Base-by-base conservation (phyloP, 2,329 filamentous ascomycete species). In the Fusarium xyrophilum region DNA sequence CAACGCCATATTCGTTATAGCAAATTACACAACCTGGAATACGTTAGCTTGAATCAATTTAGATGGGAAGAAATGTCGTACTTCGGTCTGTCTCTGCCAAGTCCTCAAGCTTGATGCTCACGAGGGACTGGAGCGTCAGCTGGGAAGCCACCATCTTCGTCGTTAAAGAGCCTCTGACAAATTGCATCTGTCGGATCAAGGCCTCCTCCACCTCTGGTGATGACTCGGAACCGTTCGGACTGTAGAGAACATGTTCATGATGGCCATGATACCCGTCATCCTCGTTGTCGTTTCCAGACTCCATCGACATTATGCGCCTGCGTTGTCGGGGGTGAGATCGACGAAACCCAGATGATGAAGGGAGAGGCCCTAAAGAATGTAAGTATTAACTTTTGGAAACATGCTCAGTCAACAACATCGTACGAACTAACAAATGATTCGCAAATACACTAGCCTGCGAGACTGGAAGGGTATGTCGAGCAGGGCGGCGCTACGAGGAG, bases 1-100 rank as follows among this genome's bases (percentile, higher is more conserved):
- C 75, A 17, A 83, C 79, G 35, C 86, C 86, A 69, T 85, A 89
- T 12, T 88, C 86, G 66, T 88, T 89, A 72, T 89, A 89, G 77
- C 88, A 90, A 61, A 90, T 90, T 23, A 86, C 82, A 72, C 88
- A 90, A 17, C 77, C 87, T 90, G 67, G 2, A 42, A 30, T 21
- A 43, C 12, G 50, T 75, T 27, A 74, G 67, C 25, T 44, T 46
- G 30, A 48, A 27, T 19, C 17, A 15, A 19, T 15, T 42, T 19
- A 30, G 14, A 15, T 39, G 4, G 11, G 28, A 10, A 40, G 23
- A 15, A 56, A 61, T 17, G 35, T 50, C 83, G 76, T 76, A 87
- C 85, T 82, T 71, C 78, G 79, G 63, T 87, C 84, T 40, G 73
- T 77, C 44, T 84, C 80, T 0, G 81, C 73, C 5, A 88, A 74